Base-by-base conservation (phyloP, 345 rosid genomes). In the Lepidium didymum region DNA sequence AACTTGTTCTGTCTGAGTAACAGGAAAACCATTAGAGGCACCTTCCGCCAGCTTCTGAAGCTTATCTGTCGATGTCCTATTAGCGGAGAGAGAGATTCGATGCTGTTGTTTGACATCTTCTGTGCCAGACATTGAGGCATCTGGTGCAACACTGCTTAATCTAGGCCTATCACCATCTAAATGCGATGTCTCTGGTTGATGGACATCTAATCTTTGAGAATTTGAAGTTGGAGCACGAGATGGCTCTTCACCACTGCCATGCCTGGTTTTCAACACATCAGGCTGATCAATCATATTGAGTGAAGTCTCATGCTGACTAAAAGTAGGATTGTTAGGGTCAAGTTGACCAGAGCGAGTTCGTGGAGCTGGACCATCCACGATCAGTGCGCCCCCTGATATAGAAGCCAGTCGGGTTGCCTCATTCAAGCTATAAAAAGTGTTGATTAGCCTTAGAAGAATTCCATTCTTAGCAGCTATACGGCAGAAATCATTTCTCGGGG, bases 381-480 rank as follows among this genome's bases (percentile, higher is more conserved):
- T 54, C 74, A 84, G 71, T 72, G 89, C 81, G 64, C 81, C 79
- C 62, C 83, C 84, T 49, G 97, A 84, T 36, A 83, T 73, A 70
- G 91, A 81, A 65, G 91, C 91, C 64, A 91, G 80, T 68, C 87
- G 84, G 67, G 99, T 84, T 70, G 99, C 93, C 81, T 94, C 99
- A 78, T 89, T 94, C 79, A 94, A 80, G 85, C 99, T 94, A 75
- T 94, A 81, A 43, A 94, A 96, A 42, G 99, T 91, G 77, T 94
- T 94, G 75, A 89, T 86, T 47, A 94, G 88, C 83, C 99, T 83
- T 43, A 76, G 76, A 56, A 94, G 76, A 76, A 89, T 89, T 56
- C 97, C 96, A 78, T 87, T 86, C 77, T 91, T 94, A 15, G 99
- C 97, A 75, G 97, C 99, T 50, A 94, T 87, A 31, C 86, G 86